Evolutionary conservation across 139 green algal species (phyloP), one percentile per base, ranked within the genome.

Genomic region (Eudorina sp.): DNA sequence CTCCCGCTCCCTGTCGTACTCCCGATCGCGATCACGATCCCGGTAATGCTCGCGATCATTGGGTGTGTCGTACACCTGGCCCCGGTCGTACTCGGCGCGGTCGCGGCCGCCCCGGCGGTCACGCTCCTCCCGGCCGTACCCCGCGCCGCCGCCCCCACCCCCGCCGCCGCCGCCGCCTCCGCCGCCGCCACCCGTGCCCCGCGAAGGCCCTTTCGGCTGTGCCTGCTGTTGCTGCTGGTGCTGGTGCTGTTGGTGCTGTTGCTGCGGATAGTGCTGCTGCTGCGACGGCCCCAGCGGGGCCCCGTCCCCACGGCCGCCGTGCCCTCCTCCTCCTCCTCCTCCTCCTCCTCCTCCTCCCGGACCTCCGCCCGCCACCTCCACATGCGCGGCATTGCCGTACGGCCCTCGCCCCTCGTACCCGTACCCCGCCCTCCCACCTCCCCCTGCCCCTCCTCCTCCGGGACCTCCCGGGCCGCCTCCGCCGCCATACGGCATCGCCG

Each of bases 1-100:
- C 6, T 27, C 70, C 23, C 70, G 70, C 6, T 27, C 70, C 41
- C 70, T n/a, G 21, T 77, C 69, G 69, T 77, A 80, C 29, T 80
- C 72, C 68, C 36, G 64, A 3, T 77, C 43, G 11, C 70, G 40
- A 36, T 79, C 70, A 3, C 70, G 70, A 31, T 79, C 70, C 70
- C 70, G 34, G 29, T 79, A 40, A 25, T 53, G 36, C 38, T 55
- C 70, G 40, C 36, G 23, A 9, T 68, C 58, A 68, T 13, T n/a
- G n/a, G n/a, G n/a, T n/a, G n/a, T 45, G 5, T 29, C 70, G 23
- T 55, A 8, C 43, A 19, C 43, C 18, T 41, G 41, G 40, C 41
- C 40, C 14, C 70, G 70, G 16, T 79, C 70, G 70, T 79, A 81
- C 45, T 81, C 73, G 7, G 9, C 73, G 23, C 70, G 70, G 21